A percentile compares a stretch with the other conserved stretches of the same genome.
Conservation (phyloP, 129 eudicot genomes). For the Artemisia argyi region DNA sequence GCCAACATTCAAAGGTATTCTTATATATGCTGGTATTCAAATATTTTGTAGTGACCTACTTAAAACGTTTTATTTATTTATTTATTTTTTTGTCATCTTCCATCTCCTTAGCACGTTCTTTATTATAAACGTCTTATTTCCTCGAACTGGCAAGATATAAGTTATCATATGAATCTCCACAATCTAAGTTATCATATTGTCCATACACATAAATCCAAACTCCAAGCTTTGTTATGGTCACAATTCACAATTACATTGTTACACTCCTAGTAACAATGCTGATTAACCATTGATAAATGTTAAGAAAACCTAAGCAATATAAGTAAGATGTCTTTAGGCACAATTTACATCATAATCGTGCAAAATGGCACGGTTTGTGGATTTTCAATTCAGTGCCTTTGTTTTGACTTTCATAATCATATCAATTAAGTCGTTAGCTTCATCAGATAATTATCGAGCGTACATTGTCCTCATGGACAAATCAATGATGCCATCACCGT, state of each 20-base stretch:
- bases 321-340: conserved; percentile 11
- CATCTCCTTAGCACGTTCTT: too few relatives aligned
- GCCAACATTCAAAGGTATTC: too few relatives aligned
- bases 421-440: conserved; percentile 21
- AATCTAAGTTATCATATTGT: conserved; percentile 25
- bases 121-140: too few relatives aligned
- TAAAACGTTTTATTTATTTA: too few relatives aligned
- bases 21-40: too few relatives aligned
- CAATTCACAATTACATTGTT: conserved; percentile 18
- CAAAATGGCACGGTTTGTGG: conserved; percentile 19
- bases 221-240: conserved; percentile 29
- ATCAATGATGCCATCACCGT: conserved; percentile 45
- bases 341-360: conserved; percentile 15
- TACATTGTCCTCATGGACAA: conserved; percentile 55
- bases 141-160: neutral
- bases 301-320: neutral
- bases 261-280: neutral
- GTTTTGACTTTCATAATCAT: conserved; percentile 12
- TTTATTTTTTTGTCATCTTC: too few relatives aligned
- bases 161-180: conserved; percentile 22
- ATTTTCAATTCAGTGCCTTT: conserved; percentile 23
- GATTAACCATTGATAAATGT: too few relatives aligned
- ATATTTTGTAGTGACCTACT: too few relatives aligned
- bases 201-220: conserved; percentile 29
- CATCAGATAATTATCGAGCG: conserved; percentile 28